A percentile compares a stretch with the other conserved stretches of the same genome.
Conservation (phyloP, 164 flowering plant genomes). For the Macadamia tetraphylla region DNA sequence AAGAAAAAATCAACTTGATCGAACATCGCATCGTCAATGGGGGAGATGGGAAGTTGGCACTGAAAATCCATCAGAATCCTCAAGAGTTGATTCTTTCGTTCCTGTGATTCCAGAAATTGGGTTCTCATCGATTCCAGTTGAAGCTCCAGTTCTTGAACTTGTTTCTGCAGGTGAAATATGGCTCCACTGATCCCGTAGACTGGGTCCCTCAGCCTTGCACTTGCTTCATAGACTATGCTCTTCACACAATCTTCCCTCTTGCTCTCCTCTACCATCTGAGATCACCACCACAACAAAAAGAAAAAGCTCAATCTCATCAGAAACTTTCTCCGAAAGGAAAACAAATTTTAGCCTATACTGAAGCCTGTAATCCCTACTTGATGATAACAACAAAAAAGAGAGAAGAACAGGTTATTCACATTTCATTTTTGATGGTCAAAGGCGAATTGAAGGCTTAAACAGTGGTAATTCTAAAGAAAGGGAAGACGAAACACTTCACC, state of each 20-base stretch:
- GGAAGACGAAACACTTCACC: constrained; percentile 14
- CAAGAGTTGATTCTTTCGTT: constrained; percentile 21
- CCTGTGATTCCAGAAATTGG: constrained; percentile 11
- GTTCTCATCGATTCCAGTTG: constrained; percentile 17
- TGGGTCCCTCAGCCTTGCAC: constrained; percentile 32
- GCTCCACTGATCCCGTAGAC: constrained; percentile 34
- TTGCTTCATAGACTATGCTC: constrained; percentile 36
- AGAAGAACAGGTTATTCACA: too few relatives aligned
- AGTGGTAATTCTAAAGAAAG: too few relatives aligned
- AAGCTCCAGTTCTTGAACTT: constrained; percentile 17
- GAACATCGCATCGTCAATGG: not conserved
- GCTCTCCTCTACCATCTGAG: constrained; percentile 34
- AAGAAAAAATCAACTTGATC: constrained; percentile 1
- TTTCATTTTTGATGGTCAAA: too few relatives aligned
- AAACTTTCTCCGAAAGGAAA: too few relatives aligned
- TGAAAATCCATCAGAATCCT: constrained; percentile 17
- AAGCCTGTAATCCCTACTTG: too few relatives aligned
- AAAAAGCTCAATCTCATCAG: not conserved
- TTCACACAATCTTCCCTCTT: constrained; percentile 39
- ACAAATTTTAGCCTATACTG: too few relatives aligned
- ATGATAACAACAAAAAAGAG: too few relatives aligned
- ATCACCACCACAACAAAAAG: not conserved
- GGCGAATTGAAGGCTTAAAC: too few relatives aligned
- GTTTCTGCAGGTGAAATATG: constrained; percentile 30
- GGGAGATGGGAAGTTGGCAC: constrained; percentile 3